Conservation (phyloP, 2,329 filamentous ascomycete species). For the Colletotrichum sp. region DNA sequence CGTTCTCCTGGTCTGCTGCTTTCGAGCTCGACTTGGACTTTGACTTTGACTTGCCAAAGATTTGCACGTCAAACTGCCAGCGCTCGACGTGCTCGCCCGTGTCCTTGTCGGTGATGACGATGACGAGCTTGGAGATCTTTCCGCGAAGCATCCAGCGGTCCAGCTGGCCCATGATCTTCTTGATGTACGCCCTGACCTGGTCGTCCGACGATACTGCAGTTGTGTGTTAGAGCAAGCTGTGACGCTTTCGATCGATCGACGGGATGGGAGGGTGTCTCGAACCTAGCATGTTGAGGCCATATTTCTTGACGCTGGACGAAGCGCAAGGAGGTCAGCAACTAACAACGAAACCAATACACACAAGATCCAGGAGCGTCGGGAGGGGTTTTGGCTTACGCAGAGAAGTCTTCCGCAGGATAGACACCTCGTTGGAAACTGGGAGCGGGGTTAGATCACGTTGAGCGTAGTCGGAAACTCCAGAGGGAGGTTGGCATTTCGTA, state of each 20-base stretch:
- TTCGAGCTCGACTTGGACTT: conserved; percentile 55
- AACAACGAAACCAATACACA: neutral
- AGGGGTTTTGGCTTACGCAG: conserved; percentile 65
- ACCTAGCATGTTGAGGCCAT: conserved; percentile 97
- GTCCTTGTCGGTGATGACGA: conserved; percentile 97
- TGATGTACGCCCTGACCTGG: conserved; percentile 98
- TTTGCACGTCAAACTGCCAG: conserved; percentile 89
- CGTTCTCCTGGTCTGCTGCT: conserved; percentile 73
- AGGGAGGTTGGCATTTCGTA: conserved; percentile 46
- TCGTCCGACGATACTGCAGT: conserved; percentile 84
- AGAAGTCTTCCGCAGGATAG: conserved; percentile 96
- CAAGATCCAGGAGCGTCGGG: neutral
- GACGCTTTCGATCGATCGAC: neutral
- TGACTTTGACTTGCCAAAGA: conserved; percentile 42
- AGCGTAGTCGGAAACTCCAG: neutral
- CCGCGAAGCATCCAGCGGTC: conserved; percentile 97
- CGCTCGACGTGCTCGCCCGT: conserved; percentile 95
- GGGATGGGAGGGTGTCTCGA: conserved; percentile 26
- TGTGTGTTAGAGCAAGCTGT: neutral
- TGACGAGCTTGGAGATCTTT: conserved; percentile 96
- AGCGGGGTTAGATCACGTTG: conserved; percentile 8
- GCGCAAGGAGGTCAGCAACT: neutral
- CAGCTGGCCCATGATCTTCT: conserved; percentile 98
- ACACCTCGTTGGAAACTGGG: conserved; percentile 81
- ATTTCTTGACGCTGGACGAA: conserved; percentile 80